Conservation (phyloP, 1,284 basidiomycete species). For the Ustilago trichophora region DNA sequence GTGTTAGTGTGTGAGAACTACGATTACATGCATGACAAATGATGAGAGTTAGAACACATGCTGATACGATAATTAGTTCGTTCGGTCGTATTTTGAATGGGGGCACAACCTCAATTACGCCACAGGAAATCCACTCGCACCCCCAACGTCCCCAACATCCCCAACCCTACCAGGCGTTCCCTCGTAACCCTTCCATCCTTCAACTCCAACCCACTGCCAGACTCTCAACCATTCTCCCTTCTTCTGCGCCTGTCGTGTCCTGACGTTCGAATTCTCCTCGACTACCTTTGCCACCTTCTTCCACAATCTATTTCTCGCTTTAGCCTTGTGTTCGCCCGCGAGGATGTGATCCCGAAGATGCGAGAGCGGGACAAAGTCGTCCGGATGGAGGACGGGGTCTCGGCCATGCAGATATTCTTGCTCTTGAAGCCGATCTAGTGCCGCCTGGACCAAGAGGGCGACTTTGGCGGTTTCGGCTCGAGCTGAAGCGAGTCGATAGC, state of each 20-base stretch:
- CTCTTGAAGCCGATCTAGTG: conserved; percentile 48
- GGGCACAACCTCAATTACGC: no score
- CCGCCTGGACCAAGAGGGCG: conserved; percentile 32
- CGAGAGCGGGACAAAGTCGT: conserved; percentile 83
- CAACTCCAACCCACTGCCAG: conserved; percentile 70
- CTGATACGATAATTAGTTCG: no score
- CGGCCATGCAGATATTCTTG: conserved; percentile 81
- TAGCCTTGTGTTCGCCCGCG: conserved; percentile 79
- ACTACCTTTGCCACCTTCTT: conserved; percentile 83
- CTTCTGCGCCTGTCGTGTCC: conserved; percentile 85
- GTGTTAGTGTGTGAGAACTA: background rate
- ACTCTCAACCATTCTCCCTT: conserved; percentile 75
- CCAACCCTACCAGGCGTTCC: background rate
- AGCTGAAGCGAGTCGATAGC: conserved; percentile 14
- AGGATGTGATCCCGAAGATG: conserved; percentile 91
- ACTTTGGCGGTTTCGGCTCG: conserved; percentile 30
- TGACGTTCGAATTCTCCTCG: conserved; percentile 93
- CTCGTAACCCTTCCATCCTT: conserved; percentile 14
- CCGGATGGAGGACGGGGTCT: conserved; percentile 80
- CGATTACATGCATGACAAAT: conserved; percentile 3
- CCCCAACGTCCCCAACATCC: background rate
- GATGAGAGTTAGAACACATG: background rate
- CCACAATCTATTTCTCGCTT: conserved; percentile 80
- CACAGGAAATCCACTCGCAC: background rate
- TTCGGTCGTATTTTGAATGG: no score